These are phyloP conservation scores for Podospora appendiculata DNA, from an alignment of 495 filamentous ascomycete genomes.

Conservation along the genomic window DNA sequence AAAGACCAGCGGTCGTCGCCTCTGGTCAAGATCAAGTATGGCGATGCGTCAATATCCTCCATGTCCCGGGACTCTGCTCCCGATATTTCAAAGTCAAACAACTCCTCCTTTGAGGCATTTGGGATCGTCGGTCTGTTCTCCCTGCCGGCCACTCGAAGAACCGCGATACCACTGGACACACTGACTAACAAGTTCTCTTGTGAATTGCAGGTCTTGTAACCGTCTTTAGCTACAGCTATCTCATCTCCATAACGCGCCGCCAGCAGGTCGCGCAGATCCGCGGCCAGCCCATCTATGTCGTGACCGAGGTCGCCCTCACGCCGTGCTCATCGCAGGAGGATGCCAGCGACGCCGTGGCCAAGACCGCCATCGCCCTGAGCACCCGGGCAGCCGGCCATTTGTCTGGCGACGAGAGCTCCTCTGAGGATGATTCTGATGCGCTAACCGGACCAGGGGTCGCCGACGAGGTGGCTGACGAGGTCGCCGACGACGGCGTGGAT, in stretches of 20 bases:
- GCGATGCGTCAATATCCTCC: constrained; percentile 46
- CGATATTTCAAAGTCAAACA: constrained; percentile 21
- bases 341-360: constrained; percentile 59
- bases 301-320: constrained; percentile 81
- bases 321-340: constrained; percentile 70
- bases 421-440: constrained; percentile 23
- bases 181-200: not conserved
- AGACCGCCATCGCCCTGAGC: constrained; percentile 47
- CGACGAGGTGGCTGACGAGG: constrained; percentile 25
- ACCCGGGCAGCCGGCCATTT: constrained; percentile 25
- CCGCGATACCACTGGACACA: no score
- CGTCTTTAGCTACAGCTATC: constrained; percentile 65
- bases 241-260: constrained; percentile 75
- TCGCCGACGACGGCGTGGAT: constrained; percentile 15
- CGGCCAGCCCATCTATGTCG: constrained; percentile 72
- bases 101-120: constrained; percentile 60
- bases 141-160: not conserved
- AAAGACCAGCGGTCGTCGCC: constrained; percentile 36
- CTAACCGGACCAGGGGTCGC: constrained; percentile 13
- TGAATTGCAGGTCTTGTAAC: constrained; percentile 54
- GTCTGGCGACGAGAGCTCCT: constrained; percentile 21
- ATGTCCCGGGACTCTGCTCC: constrained; percentile 24
- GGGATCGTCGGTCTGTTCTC: constrained; percentile 68
- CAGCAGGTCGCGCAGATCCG: constrained; percentile 82
- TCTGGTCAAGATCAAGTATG: constrained; percentile 66